A percentile compares a stretch with the other conserved stretches of the same genome.
Conservation (phyloP, 2,329 filamentous ascomycete genomes). For the Dendryphion nanum region DNA sequence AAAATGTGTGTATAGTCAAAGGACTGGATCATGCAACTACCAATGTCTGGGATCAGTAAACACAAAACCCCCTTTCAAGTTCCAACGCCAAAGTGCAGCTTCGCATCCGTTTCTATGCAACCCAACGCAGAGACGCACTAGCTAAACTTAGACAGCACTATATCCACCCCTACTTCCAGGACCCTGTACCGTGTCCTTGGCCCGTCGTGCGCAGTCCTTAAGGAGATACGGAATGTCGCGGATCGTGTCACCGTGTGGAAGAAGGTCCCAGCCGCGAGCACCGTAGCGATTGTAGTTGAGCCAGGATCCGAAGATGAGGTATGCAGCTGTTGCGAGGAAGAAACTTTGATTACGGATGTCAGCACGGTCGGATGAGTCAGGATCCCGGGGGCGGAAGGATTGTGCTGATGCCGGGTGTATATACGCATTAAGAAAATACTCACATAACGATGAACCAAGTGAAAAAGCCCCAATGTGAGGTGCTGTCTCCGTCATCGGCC, state of each 20-base stretch:
- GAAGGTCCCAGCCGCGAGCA: constrained; percentile 88
- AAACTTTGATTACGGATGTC: constrained; percentile 53
- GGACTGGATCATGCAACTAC: too few relatives aligned
- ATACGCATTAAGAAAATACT: constrained; percentile 37
- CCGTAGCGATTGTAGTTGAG: constrained; percentile 98
- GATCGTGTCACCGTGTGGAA: constrained; percentile 89
- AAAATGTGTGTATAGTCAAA: too few relatives aligned
- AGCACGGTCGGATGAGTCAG: neutral
- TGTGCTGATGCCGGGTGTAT: too few relatives aligned
- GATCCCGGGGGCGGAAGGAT: too few relatives aligned
- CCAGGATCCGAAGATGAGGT: constrained; percentile 98
- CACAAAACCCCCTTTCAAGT: too few relatives aligned
- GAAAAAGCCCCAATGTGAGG: constrained; percentile 83
- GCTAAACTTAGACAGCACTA: constrained; percentile 70
- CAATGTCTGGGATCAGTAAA: too few relatives aligned
- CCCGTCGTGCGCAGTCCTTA: constrained; percentile 79
- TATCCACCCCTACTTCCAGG: constrained; percentile 85
- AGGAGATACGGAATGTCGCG: constrained; percentile 89
- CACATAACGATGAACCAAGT: constrained; percentile 96
- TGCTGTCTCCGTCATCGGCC: constrained; percentile 45
- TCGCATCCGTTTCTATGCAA: too few relatives aligned
- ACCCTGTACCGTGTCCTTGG: constrained; percentile 81
- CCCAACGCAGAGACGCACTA: neutral
- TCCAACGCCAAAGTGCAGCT: too few relatives aligned
- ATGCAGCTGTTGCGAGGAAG: constrained; percentile 82